Evolutionary conservation across 1,284 basidiomycete species (phyloP).

Genomic region (Pisolithus thermaeus): DNA sequence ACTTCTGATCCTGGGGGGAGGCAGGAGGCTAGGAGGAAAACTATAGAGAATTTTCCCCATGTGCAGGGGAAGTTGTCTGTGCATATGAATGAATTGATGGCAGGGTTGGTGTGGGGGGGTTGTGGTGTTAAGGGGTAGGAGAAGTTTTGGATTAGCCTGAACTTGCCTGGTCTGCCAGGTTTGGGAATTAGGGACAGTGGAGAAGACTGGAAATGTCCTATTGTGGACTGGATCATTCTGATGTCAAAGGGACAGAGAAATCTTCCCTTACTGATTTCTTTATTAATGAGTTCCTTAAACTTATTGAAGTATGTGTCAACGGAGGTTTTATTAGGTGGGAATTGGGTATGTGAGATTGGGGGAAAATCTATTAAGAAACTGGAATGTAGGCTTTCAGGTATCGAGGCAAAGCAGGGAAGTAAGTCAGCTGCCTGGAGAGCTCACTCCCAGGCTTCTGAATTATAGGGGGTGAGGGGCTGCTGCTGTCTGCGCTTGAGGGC

Average conservation of each 20-base stretch:
- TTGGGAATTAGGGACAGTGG: constrained; percentile 7
- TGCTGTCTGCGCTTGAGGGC: constrained; percentile 9
- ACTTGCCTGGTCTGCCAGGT: constrained; percentile 1
- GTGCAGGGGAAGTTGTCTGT: constrained; percentile 14
- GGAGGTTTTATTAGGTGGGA: background rate
- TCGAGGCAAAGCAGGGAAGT: background rate
- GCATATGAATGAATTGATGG: constrained; percentile 11
- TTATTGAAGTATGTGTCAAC: background rate
- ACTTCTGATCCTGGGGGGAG: constrained; percentile 18
- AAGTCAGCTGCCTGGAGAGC: background rate
- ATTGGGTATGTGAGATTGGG: constrained; percentile 1
- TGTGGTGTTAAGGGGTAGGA: background rate
- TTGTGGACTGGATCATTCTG: background rate
- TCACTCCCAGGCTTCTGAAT: background rate
- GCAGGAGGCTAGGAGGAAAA: constrained; percentile 2
- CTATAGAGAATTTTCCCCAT: background rate
- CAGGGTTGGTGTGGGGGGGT: background rate
- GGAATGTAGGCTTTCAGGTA: background rate
- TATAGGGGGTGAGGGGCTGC: background rate
- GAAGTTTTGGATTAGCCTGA: constrained; percentile 5
- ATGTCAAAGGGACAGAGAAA: background rate
- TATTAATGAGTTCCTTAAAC: background rate
- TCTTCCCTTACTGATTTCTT: background rate
- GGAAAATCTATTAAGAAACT: constrained; percentile 10
- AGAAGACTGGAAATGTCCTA: background rate